These are phyloP conservation scores for Mucor racemosus DNA, from an alignment of 371 early-diverging fungal species.

Conservation along the genomic window DNA sequence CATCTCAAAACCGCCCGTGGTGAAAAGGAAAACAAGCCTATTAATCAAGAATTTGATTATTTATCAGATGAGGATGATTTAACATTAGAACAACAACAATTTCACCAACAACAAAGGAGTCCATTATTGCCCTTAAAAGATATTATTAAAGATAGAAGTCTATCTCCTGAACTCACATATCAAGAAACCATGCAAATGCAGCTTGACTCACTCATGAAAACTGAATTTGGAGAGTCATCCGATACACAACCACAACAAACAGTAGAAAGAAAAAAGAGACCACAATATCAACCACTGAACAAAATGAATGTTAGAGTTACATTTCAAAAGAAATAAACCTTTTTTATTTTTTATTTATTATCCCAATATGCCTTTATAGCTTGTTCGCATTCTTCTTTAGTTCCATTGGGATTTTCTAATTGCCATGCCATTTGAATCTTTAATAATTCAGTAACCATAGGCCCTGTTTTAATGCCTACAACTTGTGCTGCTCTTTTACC, in stretches of 20 bases:
- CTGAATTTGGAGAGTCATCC: slow-evolving; percentile 22
- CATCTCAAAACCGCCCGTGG: slow-evolving; percentile 31
- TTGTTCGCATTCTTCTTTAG: slow-evolving; percentile 60
- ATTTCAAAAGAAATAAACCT: slow-evolving; percentile 19
- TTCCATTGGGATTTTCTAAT: slow-evolving; percentile 66
- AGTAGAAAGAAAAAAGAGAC: slow-evolving; percentile 8
- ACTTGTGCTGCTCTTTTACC: slow-evolving; percentile 64
- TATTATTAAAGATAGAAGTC: slow-evolving; percentile 7
- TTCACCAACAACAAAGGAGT: background rate
- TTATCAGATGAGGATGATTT: slow-evolving; percentile 29
- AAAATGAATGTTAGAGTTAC: slow-evolving; percentile 29
- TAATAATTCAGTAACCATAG: slow-evolving; percentile 58
- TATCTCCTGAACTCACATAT: slow-evolving; percentile 25
- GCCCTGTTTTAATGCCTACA: slow-evolving; percentile 71
- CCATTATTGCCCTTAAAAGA: slow-evolving; percentile 4
- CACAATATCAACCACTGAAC: slow-evolving; percentile 28
- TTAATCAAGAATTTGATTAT: slow-evolving; percentile 9
- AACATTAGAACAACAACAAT: background rate
- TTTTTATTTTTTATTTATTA: slow-evolving; percentile 16
- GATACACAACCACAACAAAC: background rate
- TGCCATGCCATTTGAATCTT: slow-evolving; percentile 77
- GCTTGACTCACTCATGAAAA: slow-evolving; percentile 21
- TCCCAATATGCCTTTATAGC: slow-evolving; percentile 45
- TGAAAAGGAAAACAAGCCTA: slow-evolving; percentile 10
- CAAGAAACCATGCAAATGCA: slow-evolving; percentile 30